A percentile compares a stretch with the other conserved stretches of the same genome.
Conservation (phyloP, 345 rosid species). For the Excoecaria cochinchinensis region DNA sequence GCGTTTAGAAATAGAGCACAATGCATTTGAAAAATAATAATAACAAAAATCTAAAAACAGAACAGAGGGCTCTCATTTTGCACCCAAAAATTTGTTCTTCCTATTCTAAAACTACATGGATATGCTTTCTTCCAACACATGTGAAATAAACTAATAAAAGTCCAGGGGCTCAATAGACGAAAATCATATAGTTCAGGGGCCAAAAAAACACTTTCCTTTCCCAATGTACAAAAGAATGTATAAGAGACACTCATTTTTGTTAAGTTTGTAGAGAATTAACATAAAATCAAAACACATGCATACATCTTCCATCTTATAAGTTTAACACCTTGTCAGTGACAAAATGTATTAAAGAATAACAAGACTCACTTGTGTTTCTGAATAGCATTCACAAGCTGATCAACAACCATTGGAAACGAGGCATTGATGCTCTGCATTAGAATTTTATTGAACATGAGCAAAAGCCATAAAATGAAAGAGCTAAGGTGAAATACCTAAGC, state of each 20-base stretch:
- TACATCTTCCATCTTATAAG: neutral
- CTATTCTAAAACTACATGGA: too few relatives aligned
- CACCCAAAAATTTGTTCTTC: too few relatives aligned
- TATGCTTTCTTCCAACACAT: too few relatives aligned
- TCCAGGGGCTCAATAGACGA: too few relatives aligned
- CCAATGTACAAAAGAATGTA: neutral
- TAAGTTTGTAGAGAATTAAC: neutral
- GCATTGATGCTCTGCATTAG: slow-evolving; percentile 36
- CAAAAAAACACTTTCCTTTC: too few relatives aligned
- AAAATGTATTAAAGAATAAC: neutral
- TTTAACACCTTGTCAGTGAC: neutral
- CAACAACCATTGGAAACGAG: slow-evolving; percentile 42
- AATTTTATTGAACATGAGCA: slow-evolving; percentile 4
- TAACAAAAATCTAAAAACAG: too few relatives aligned
- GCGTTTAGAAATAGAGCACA: too few relatives aligned
- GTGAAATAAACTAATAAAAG: too few relatives aligned
- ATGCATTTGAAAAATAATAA: too few relatives aligned
- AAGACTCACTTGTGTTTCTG: slow-evolving; percentile 52
- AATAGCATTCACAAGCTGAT: slow-evolving; percentile 40
- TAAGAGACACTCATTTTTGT: neutral
- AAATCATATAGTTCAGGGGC: too few relatives aligned
- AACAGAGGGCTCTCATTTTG: too few relatives aligned
- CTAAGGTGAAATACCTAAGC: slow-evolving; percentile 38
- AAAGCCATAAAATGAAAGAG: slow-evolving; percentile 6
- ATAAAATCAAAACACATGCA: neutral